A percentile compares a stretch with the other conserved stretches of the same genome.
These are phyloP conservation scores for Neonectria hederae DNA, from an alignment of 2,329 filamentous ascomycete genomes.

Conservation along the genomic window DNA sequence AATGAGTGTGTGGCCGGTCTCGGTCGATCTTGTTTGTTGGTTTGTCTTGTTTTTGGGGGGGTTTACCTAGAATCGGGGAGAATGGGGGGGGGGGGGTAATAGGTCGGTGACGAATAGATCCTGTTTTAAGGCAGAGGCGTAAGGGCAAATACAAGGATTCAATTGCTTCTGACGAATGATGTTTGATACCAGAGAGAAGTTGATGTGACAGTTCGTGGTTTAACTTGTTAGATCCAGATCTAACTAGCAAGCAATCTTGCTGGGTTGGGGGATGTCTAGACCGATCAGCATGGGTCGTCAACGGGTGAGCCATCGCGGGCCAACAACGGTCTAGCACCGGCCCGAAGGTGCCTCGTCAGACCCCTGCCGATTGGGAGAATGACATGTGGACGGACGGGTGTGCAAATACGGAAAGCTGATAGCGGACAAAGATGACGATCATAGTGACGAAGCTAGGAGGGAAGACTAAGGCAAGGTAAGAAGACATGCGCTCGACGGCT, in stretches of 20 bases:
- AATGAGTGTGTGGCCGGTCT: constrained; percentile 30
- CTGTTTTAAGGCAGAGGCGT: constrained; percentile 15
- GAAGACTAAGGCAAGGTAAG: constrained; percentile 4
- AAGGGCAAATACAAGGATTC: constrained; percentile 27
- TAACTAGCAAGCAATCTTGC: constrained; percentile 22
- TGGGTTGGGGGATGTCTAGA: constrained; percentile 12
- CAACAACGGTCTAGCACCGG: background rate
- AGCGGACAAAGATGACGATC: constrained; percentile 21
- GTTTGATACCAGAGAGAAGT: constrained; percentile 6
- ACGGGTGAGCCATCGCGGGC: background rate
- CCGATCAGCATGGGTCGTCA: constrained; percentile 3
- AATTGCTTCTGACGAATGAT: constrained; percentile 21
- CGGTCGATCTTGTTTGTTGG: constrained; percentile 31
- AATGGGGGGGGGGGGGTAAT: constrained; percentile 13
- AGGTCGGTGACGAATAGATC: constrained; percentile 27
- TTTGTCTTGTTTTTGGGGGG: constrained; percentile 17
- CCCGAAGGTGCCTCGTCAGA: too few species aligned
- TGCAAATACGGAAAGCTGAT: background rate
- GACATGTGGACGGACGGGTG: constrained; percentile 4
- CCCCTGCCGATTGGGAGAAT: constrained; percentile 7
- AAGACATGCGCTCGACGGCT: constrained; percentile 6
- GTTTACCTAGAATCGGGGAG: constrained; percentile 10
- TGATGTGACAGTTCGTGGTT: constrained; percentile 30
- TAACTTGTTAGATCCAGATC: constrained; percentile 14
- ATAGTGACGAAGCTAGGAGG: constrained; percentile 16